Evolutionary conservation across 2,329 filamentous ascomycete species (phyloP), one percentile per base, ranked within the genome.

Genomic region (Tolypocladium tropicale): DNA sequence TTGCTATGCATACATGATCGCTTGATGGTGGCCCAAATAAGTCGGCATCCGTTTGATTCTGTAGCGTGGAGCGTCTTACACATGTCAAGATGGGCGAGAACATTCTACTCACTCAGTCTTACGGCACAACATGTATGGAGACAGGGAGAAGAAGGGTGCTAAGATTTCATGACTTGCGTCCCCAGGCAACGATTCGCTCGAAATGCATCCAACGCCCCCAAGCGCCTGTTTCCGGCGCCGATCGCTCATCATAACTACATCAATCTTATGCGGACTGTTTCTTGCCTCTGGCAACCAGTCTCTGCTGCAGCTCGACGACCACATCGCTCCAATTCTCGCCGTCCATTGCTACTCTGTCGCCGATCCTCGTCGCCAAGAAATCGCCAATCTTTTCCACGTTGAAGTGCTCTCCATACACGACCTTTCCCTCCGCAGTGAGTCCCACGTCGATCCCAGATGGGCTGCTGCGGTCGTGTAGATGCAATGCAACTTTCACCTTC

Each of bases 401-500:
- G 68, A 92, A 91, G 58, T 81, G 78, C 71, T 93, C 88, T 0
- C 89, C 89, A 67, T 94, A 94, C 2, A 90, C 75, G 1, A 92
- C 82, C 54, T 75, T 77, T 0, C 84, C 87, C 25, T 73, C 74
- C 1, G 79, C 76, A 6, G 71, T 72, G 28, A 88, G 72, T 16
- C 70, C 68, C 37, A 89, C 76, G 1, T 81, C 76, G 12, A 86
- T 71, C 4, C 78, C 76, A n/a, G 75, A 73, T 1, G 72, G 71
- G 0, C 71, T 72, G 52, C 70, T 74, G 11, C 70, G 69, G 2
- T 78, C 73, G 0, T 70, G 73, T 28, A 93, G 68, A 18, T 77
- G 76, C 56, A 93, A 75, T 0, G 68, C 71, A 1, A 88, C 76
- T 60, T 85, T 80, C 2, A 93, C 79, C 63, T 89, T 88, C 0